Conservation (phyloP, 2,329 filamentous ascomycete genomes). For the Neocucurbitaria cava region DNA sequence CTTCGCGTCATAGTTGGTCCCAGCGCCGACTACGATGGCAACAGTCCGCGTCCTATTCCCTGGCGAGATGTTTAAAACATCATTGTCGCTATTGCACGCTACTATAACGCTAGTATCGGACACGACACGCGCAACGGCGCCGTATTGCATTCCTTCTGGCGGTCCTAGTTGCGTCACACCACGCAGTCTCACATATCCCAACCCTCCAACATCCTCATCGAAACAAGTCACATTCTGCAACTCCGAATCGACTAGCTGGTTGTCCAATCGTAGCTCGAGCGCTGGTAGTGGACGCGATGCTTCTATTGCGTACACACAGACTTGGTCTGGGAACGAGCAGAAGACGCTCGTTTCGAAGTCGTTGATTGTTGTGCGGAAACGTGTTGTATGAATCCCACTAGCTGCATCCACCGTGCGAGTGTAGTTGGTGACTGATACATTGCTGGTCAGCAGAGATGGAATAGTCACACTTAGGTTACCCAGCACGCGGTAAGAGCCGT, state of each 20-base stretch:
- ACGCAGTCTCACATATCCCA: slow-evolving; percentile 29
- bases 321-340: slow-evolving; percentile 54
- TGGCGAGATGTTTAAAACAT: slow-evolving; percentile 14
- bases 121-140: slow-evolving; percentile 46
- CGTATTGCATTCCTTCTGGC: slow-evolving; percentile 55
- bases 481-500: slow-evolving; percentile 57
- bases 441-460: slow-evolving; percentile 24
- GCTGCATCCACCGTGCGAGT: slow-evolving; percentile 54
- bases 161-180: slow-evolving; percentile 50
- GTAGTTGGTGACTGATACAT: slow-evolving; percentile 38
- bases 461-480: slow-evolving; percentile 56
- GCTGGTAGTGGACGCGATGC: slow-evolving; percentile 49
- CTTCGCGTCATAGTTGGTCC: slow-evolving; percentile 59
- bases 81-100: slow-evolving; percentile 13
- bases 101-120: slow-evolving; percentile 16
- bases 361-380: slow-evolving; percentile 36
- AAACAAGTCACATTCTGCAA: slow-evolving; percentile 45
- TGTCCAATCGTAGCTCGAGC: slow-evolving; percentile 53
- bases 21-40: slow-evolving; percentile 53
- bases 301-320: slow-evolving; percentile 49
- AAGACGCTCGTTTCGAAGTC: slow-evolving; percentile 50
- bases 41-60: slow-evolving; percentile 27
- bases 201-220: slow-evolving; percentile 38
- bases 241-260: slow-evolving; percentile 44
- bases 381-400: slow-evolving; percentile 50